Percentiles rank a stretch among this genome's conserved stretches.
Evolutionary conservation across 148 eudicot species (phyloP).

Genomic region (Nyssa sinensis): DNA sequence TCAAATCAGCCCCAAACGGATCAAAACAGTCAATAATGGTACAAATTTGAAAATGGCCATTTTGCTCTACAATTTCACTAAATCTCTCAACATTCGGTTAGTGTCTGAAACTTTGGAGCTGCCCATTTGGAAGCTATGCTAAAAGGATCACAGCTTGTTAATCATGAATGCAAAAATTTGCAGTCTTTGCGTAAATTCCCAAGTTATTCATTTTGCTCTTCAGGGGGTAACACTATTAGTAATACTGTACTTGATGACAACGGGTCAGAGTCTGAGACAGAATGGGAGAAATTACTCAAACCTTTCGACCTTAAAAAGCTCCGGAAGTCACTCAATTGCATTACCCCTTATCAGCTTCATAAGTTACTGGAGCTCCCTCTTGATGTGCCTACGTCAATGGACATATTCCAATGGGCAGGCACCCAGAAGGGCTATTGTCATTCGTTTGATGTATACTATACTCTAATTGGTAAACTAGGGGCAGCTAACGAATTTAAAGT

Average conservation of each 20-base stretch:
- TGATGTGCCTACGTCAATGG: constrained; percentile 72
- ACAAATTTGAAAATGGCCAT: not conserved
- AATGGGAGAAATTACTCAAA: constrained; percentile 79
- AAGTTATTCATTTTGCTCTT: constrained; percentile 25
- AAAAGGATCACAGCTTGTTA: constrained; percentile 29
- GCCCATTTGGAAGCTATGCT: constrained; percentile 40
- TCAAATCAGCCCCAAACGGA: not conserved
- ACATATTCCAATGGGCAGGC: constrained; percentile 73
- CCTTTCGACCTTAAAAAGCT: constrained; percentile 83
- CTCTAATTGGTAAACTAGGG: constrained; percentile 71
- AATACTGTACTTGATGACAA: not conserved
- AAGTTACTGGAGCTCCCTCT: constrained; percentile 78
- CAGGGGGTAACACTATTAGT: constrained; percentile 20
- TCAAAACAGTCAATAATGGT: not conserved
- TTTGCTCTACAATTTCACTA: not conserved
- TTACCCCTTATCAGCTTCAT: constrained; percentile 68
- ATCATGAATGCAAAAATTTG: constrained; percentile 23
- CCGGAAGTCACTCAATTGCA: constrained; percentile 50
- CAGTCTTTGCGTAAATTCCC: constrained; percentile 22
- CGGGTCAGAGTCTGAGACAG: constrained; percentile 42
- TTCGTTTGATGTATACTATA: constrained; percentile 75
- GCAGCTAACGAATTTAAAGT: constrained; percentile 58
- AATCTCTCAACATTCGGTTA: not conserved
- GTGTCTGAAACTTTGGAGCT: constrained; percentile 5
- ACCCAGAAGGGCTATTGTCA: constrained; percentile 73